phyloP scores from a whole-genome alignment of 768 basidiomycete species.

The Boletus tylopilopsis region DNA sequence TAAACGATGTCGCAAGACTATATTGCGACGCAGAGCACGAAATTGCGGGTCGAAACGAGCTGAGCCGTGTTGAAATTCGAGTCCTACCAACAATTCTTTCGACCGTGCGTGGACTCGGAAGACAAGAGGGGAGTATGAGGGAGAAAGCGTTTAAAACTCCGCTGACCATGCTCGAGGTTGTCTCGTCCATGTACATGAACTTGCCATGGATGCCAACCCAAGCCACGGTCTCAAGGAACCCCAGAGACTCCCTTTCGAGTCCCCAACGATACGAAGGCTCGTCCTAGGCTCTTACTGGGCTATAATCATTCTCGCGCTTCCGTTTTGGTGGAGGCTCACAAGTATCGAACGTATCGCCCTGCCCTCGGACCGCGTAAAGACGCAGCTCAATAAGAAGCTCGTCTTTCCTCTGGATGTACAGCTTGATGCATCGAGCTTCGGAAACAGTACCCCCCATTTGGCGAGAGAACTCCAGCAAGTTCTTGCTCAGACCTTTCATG shows the following conservation, averaged over 20 bases:
- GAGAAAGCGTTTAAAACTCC: constrained; percentile 34
- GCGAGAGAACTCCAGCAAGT: constrained; percentile 30
- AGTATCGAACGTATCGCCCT: constrained; percentile 81
- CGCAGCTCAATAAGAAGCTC: constrained; percentile 45
- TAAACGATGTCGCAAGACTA: constrained; percentile 1
- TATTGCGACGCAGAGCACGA: constrained; percentile 2
- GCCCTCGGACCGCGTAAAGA: constrained; percentile 56
- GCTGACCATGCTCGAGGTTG: constrained; percentile 15
- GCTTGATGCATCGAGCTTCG: constrained; percentile 32
- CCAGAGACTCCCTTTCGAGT: constrained; percentile 50
- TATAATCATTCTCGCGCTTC: constrained; percentile 71
- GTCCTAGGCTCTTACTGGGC: constrained; percentile 78
- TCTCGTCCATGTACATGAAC: constrained; percentile 1
- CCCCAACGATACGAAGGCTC: constrained; percentile 43
- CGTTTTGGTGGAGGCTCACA: constrained; percentile 93
- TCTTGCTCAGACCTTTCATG: constrained; percentile 13
- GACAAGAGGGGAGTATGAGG: constrained; percentile 17
- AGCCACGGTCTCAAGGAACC: constrained; percentile 40
- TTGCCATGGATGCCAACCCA: constrained; percentile 23
- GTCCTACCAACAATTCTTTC: constrained; percentile 11
- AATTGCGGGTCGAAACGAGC: constrained; percentile 1
- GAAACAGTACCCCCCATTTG: constrained; percentile 1
- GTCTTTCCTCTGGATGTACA: constrained; percentile 41
- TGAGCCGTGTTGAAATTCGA: background rate
- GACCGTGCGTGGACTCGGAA: constrained; percentile 4